Evolutionary conservation across 2,329 filamentous ascomycete species (phyloP).

Genomic region (Talaromyces islandicus): DNA sequence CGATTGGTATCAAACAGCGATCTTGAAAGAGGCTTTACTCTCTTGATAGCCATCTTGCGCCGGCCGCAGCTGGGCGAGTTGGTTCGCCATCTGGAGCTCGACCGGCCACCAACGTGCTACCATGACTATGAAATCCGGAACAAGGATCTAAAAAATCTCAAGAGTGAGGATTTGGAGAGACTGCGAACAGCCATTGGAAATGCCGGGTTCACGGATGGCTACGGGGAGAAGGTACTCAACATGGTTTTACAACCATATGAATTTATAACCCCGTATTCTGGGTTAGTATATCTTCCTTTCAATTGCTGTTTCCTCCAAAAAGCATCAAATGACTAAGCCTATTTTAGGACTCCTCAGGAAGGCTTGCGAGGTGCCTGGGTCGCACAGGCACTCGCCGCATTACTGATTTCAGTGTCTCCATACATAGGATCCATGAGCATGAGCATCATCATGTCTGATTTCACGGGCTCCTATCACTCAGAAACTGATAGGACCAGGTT

Average conservation of each 20-base stretch:
- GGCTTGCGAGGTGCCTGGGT: constrained; percentile 5
- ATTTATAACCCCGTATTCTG: background rate
- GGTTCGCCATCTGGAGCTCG: constrained; percentile 14
- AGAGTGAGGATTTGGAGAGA: constrained; percentile 11
- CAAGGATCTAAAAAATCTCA: constrained; percentile 7
- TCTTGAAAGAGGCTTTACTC: constrained; percentile 12
- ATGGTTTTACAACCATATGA: constrained; percentile 14
- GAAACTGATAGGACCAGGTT: background rate
- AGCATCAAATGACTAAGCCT: background rate
- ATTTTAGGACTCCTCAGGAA: background rate
- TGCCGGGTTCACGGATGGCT: constrained; percentile 9
- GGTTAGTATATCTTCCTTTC: constrained; percentile 1
- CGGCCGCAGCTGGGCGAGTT: constrained; percentile 14
- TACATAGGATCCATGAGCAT: constrained; percentile 13
- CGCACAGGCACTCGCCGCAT: constrained; percentile 15
- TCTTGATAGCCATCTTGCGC: constrained; percentile 16
- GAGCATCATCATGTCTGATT: constrained; percentile 5
- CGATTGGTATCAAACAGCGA: background rate
- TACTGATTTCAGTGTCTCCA: constrained; percentile 18
- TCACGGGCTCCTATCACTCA: background rate
- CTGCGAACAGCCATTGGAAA: constrained; percentile 11
- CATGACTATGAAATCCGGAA: background rate
- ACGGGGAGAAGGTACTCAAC: constrained; percentile 12
- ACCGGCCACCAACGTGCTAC: background rate
- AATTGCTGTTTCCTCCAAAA: background rate